phyloP scores from a whole-genome alignment of 2,329 filamentous ascomycete species.

The Eutypa lata region DNA sequence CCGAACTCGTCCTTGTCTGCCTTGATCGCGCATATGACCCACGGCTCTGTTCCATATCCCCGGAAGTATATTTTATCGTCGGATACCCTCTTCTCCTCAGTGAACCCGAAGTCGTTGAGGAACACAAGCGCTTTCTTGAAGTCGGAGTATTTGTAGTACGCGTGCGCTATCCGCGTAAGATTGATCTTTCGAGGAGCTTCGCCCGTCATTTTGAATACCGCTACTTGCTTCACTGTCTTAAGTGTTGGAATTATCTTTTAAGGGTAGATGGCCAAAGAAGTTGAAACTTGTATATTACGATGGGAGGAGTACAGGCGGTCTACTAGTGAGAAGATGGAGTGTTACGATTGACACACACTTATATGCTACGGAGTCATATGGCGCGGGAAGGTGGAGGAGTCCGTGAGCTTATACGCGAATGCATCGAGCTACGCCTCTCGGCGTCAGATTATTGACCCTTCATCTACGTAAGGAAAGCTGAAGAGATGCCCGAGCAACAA shows the following conservation, averaged over 20 bases:
- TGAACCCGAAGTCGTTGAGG: conserved; percentile 48
- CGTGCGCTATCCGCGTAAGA: conserved; percentile 35
- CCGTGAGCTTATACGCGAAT: conserved; percentile 12
- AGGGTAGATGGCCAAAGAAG: too few species aligned
- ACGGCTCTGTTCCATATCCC: conserved; percentile 60
- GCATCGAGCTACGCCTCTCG: background rate
- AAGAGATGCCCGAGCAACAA: background rate
- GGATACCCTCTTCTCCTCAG: conserved; percentile 29
- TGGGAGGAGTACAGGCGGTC: background rate
- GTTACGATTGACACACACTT: conserved; percentile 6
- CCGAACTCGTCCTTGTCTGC: conserved; percentile 49
- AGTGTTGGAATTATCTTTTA: background rate
- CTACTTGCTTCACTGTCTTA: background rate
- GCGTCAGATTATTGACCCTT: conserved; percentile 18
- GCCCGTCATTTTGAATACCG: conserved; percentile 18
- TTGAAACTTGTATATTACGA: too few species aligned
- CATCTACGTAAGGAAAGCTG: background rate
- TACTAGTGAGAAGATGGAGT: background rate
- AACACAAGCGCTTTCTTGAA: conserved; percentile 40
- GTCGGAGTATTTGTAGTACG: conserved; percentile 46
- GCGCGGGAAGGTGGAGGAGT: conserved; percentile 25
- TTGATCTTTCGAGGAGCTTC: conserved; percentile 23
- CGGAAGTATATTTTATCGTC: conserved; percentile 53
- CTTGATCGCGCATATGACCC: conserved; percentile 52
- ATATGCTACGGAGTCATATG: conserved; percentile 8